Conservation (phyloP, 768 basidiomycete species). For the Amyloporia xantha region DNA sequence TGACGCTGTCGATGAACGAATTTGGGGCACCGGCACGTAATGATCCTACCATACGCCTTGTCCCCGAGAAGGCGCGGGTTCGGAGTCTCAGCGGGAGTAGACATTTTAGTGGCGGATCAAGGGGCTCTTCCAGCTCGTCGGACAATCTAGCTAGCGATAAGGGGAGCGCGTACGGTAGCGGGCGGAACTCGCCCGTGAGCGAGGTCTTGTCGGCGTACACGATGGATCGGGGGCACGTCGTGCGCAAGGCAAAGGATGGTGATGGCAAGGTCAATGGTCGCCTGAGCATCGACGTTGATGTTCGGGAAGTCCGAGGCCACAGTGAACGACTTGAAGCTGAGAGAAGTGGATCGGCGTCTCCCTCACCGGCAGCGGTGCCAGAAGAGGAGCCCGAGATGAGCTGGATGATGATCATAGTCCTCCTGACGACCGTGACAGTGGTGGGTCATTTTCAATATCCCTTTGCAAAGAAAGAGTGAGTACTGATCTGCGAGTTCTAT, state of each 20-base stretch:
- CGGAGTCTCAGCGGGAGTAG: conserved; percentile 3
- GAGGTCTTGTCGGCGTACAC: conserved; percentile 16
- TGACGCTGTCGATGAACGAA: conserved; percentile 8
- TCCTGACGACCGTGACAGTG: conserved; percentile 55
- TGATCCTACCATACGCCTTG: conserved; percentile 17
- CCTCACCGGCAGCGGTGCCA: background rate
- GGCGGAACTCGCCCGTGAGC: conserved; percentile 1
- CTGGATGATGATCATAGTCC: conserved; percentile 45
- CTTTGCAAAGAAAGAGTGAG: background rate
- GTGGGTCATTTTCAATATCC: conserved; percentile 38
- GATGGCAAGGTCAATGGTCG: background rate
- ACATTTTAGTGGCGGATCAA: background rate
- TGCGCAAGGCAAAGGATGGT: background rate
- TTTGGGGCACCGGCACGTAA: background rate
- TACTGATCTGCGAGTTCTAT: background rate
- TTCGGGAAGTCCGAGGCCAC: conserved; percentile 1
- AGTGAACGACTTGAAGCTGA: background rate
- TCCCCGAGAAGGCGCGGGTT: conserved; percentile 6
- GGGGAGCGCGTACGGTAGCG: conserved; percentile 1
- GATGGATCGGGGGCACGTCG: conserved; percentile 1
- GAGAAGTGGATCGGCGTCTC: background rate
- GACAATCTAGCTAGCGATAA: background rate
- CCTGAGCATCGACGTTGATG: conserved; percentile 1
- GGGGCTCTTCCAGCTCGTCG: conserved; percentile 2
- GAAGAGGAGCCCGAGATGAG: conserved; percentile 49